Conservation (phyloP, 441 rosid genomes). For the Cnidoscolus chayamansa region DNA sequence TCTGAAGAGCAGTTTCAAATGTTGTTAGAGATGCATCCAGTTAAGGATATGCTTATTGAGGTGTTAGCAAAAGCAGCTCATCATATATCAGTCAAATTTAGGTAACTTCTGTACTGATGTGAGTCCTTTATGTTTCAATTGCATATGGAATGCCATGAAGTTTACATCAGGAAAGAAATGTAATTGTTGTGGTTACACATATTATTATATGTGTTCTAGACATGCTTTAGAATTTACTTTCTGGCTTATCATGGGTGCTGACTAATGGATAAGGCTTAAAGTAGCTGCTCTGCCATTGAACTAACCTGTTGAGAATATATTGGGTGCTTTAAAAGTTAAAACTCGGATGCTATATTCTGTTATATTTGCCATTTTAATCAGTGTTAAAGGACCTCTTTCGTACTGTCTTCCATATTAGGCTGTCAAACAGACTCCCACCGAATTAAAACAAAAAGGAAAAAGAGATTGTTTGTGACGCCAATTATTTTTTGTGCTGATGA, state of each 20-base stretch:
- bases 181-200: not conserved
- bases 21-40: slow-evolving; percentile 47
- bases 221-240: not conserved
- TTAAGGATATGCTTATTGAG: slow-evolving; percentile 49
- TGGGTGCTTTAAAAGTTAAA: not conserved
- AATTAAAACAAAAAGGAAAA: not conserved
- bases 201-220: not conserved
- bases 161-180: not conserved
- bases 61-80: slow-evolving; percentile 73
- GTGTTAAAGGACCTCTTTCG: not conserved
- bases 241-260: not conserved
- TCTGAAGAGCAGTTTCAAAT: slow-evolving; percentile 53
- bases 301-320: not conserved
- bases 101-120: slow-evolving; percentile 43
- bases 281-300: not conserved
- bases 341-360: not conserved
- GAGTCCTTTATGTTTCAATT: not conserved
- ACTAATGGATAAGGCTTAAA: slow-evolving; percentile 5
- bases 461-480: not conserved
- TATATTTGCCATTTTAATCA: not conserved
- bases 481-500: not conserved
- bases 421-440: not conserved
- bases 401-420: not conserved
- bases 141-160: not conserved
- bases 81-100: slow-evolving; percentile 53